phyloP scores from a whole-genome alignment of 306 rosid species.

The Quercus dentata region DNA sequence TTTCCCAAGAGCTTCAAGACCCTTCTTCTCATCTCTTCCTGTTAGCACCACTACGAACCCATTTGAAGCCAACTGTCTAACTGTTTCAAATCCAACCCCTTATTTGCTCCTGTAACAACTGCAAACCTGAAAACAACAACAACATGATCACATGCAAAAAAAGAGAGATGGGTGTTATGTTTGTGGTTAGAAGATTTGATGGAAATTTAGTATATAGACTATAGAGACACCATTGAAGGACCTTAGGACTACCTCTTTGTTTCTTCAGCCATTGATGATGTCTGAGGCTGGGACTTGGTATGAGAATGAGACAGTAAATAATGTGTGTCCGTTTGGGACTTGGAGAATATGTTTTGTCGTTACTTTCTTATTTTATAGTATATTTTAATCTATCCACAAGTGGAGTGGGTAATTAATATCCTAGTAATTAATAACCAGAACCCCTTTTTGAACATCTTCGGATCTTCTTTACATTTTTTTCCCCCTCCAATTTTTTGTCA shows the following conservation, averaged over 20 bases:
- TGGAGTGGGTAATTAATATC: too few species aligned
- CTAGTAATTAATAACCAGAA: too few species aligned
- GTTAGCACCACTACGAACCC: slow-evolving; percentile 34
- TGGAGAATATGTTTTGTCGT: too few species aligned
- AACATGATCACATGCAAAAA: background rate
- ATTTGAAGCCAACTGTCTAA: slow-evolving; percentile 27
- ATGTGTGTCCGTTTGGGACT: too few species aligned
- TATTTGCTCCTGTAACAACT: slow-evolving; percentile 32
- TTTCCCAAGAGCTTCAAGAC: slow-evolving; percentile 27
- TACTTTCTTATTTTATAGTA: too few species aligned
- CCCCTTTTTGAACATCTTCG: too few species aligned
- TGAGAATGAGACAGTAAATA: too few species aligned
- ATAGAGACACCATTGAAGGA: background rate
- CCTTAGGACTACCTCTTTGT: background rate
- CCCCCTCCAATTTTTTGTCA: too few species aligned
- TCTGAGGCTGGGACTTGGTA: too few species aligned
- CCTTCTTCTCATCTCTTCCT: slow-evolving; percentile 39
- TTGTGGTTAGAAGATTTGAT: background rate
- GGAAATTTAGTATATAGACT: background rate
- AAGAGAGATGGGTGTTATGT: background rate
- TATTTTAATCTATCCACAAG: too few species aligned
- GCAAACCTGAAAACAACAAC: background rate
- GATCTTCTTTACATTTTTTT: too few species aligned
- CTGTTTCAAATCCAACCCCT: slow-evolving; percentile 33
- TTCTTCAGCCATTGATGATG: background rate